Percentiles rank a stretch among this genome's conserved stretches.
Evolutionary conservation across 2,329 filamentous ascomycete species (phyloP).

Genomic region (Rutstroemia sp.): DNA sequence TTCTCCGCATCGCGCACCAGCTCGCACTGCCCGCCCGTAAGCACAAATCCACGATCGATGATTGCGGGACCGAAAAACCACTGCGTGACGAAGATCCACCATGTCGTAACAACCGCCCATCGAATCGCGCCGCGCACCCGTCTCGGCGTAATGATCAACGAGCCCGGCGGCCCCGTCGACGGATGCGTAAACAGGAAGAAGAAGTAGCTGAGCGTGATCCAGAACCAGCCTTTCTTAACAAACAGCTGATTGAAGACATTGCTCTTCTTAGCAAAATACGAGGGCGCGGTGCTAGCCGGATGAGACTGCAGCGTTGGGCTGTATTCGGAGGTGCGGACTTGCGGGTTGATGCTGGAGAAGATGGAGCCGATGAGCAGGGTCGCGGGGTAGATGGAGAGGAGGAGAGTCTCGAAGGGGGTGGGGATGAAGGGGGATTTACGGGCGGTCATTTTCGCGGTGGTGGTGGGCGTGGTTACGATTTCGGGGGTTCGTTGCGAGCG

Average conservation of each 20-base stretch:
- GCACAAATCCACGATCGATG: slow-evolving; percentile 82
- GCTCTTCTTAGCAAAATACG: slow-evolving; percentile 89
- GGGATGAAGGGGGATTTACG: slow-evolving; percentile 53
- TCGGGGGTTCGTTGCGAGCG: slow-evolving; percentile 25
- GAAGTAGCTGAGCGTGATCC: slow-evolving; percentile 71
- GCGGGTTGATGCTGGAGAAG: slow-evolving; percentile 71
- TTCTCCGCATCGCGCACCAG: slow-evolving; percentile 41
- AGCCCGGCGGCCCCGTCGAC: slow-evolving; percentile 37
- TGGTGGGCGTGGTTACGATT: slow-evolving; percentile 13
- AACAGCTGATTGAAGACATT: slow-evolving; percentile 92
- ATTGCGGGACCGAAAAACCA: slow-evolving; percentile 93
- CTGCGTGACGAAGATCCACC: slow-evolving; percentile 86
- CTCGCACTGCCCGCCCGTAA: slow-evolving; percentile 81
- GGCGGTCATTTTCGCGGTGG: slow-evolving; percentile 14
- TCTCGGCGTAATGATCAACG: slow-evolving; percentile 35
- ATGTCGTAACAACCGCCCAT: slow-evolving; percentile 64
- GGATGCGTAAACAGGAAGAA: slow-evolving; percentile 65
- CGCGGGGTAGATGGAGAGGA: slow-evolving; percentile 65
- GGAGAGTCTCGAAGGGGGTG: slow-evolving; percentile 57
- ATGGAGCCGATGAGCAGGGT: slow-evolving; percentile 76
- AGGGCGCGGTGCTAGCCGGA: slow-evolving; percentile 52
- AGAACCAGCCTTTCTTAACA: slow-evolving; percentile 92
- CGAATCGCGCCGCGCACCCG: slow-evolving; percentile 55
- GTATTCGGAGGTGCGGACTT: slow-evolving; percentile 57
- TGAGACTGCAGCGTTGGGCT: slow-evolving; percentile 56